Conservation (phyloP, 768 basidiomycete species). For the Kwoniella sp. region DNA sequence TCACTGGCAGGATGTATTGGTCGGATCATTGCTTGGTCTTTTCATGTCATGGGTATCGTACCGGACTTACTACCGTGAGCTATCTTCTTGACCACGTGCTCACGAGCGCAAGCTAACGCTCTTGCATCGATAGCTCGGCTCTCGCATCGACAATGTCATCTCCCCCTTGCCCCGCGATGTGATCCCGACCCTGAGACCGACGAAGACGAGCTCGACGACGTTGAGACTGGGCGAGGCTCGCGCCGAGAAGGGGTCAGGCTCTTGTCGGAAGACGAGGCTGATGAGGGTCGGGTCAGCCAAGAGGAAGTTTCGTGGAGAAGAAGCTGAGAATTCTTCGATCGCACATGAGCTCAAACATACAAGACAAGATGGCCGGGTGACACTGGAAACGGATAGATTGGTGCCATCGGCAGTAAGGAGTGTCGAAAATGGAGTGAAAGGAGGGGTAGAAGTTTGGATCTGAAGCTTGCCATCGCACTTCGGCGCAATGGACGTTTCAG, state of each 20-base stretch:
- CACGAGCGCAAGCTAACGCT: not conserved
- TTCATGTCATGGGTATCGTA: conserved; percentile 58
- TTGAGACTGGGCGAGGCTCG: conserved; percentile 2
- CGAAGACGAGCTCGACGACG: conserved; percentile 25
- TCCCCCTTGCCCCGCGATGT: conserved; percentile 49
- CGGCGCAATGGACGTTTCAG: too few species aligned
- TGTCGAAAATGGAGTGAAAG: too few species aligned
- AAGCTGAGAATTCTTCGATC: not conserved
- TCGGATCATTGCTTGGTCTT: conserved; percentile 75
- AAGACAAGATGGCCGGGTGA: too few species aligned
- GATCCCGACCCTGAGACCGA: conserved; percentile 21
- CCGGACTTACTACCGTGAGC: conserved; percentile 53
- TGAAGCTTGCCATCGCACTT: too few species aligned
- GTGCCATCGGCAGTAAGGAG: too few species aligned
- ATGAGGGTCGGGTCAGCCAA: conserved; percentile 27
- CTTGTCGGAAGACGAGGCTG: conserved; percentile 24
- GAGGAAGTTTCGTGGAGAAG: conserved; percentile 36
- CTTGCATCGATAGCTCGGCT: conserved; percentile 38
- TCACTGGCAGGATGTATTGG: conserved; percentile 88
- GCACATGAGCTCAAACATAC: too few species aligned
- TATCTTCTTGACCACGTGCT: too few species aligned
- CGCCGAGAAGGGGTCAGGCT: conserved; percentile 27
- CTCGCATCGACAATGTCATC: conserved; percentile 47
- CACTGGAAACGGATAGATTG: too few species aligned
- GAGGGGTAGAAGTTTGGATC: too few species aligned